Evolutionary conservation across 768 basidiomycete genomes (phyloP).

Genomic region (Pleurotus tuoliensis): DNA sequence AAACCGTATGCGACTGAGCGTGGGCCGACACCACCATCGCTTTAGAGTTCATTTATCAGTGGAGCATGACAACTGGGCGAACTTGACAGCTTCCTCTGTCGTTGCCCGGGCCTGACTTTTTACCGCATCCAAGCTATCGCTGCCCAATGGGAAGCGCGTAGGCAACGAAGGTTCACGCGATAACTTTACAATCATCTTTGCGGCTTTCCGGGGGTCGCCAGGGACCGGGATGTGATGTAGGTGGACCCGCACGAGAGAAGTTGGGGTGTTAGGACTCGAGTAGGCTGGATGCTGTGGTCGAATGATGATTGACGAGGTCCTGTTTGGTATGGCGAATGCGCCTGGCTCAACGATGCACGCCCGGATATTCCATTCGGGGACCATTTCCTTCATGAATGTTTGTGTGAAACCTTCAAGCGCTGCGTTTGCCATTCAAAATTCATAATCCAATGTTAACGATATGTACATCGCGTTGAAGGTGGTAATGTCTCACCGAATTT

Average conservation of each 20-base stretch:
- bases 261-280: neutral
- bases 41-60: neutral
- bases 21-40: too few relatives aligned
- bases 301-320: neutral
- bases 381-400: slow-evolving; percentile 24
- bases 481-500: slow-evolving; percentile 9
- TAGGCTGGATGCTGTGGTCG: slow-evolving; percentile 1
- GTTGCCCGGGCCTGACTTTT: neutral
- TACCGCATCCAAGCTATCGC: neutral
- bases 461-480: neutral
- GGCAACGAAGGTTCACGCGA: neutral
- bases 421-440: slow-evolving; percentile 4
- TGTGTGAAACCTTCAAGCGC: slow-evolving; percentile 25
- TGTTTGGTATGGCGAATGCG: neutral
- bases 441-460: neutral
- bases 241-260: neutral
- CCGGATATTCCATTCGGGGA: slow-evolving; percentile 33
- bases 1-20: too few relatives aligned
- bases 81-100: neutral
- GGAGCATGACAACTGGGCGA: neutral
- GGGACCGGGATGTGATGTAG: neutral
- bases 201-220: neutral
- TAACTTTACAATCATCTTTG: neutral
- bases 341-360: slow-evolving; percentile 3
- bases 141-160: neutral